Evolutionary conservation across 768 basidiomycete species (phyloP), one percentile per base, ranked within the genome.

Genomic region (Lenzites betulinus): DNA sequence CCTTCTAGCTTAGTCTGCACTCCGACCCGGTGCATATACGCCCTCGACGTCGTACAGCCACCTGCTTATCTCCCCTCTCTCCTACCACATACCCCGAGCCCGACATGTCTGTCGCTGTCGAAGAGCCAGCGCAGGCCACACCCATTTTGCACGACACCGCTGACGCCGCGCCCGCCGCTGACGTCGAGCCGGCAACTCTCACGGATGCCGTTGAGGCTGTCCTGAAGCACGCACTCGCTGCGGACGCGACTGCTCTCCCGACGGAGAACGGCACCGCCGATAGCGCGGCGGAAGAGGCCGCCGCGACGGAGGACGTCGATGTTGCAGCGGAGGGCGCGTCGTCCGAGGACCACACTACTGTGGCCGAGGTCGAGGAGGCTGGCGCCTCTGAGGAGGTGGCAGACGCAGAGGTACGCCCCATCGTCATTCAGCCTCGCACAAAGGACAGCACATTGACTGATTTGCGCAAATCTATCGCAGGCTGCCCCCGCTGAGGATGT

Each of bases 21-120:
- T 58, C 56, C 56, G 48, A 43, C 56, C 42, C 38, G 56, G 56
- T 38, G 55, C 56, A 42, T 58, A 58, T 42, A 58, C 48, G 36
- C 56, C 18, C 35, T n/a, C 52, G 25, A 43, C 9, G 41, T 48
- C 39, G 49, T 51, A 59, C 62, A 58, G 52, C 62, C 62, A 48
- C 53, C 47, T 44, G 52, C 62, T 63, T 63, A 63, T 63, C 62
- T 51, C 23, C 33, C 30, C 57, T 44, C 53, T 46, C 49, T 28
- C 30, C 43, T 41, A 46, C 51, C 51, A 53, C 55, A 41, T 51
- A 42, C 51, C 55, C 33, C 36, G 11, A 18, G 8, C 38, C 22
- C 52, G 43, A 28, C 59, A 66, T 66, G 65, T 66, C 65, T 51
- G 65, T 64, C 57, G 62, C 60, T 53, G 51, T 66, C 54, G 65